These are phyloP conservation scores for Hymenoscyphus occultus DNA, from an alignment of 2,329 filamentous ascomycete species.

Conservation along the genomic window DNA sequence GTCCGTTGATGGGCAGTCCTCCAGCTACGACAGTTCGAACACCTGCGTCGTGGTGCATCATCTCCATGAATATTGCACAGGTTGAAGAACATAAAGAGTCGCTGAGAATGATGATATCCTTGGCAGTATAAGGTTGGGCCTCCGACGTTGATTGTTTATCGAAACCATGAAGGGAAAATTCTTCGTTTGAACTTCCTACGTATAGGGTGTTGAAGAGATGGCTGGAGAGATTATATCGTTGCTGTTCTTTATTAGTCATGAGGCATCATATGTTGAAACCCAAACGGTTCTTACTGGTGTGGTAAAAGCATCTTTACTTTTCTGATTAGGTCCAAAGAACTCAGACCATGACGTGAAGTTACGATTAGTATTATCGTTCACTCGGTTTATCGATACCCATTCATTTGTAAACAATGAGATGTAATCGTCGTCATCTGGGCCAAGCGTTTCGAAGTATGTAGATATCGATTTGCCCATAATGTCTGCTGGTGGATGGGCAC, in stretches of 20 bases:
- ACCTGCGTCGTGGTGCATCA: conserved; percentile 50
- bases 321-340: conserved; percentile 21
- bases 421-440: conserved; percentile 18
- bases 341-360: conserved; percentile 28
- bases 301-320: conserved; percentile 27
- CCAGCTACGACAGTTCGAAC: conserved; percentile 54
- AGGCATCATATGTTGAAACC: not conserved
- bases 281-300: conserved; percentile 18
- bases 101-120: conserved; percentile 47
- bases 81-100: conserved; percentile 59
- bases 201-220: conserved; percentile 24
- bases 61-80: conserved; percentile 55
- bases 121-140: conserved; percentile 37
- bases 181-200: conserved; percentile 20
- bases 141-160: conserved; percentile 24
- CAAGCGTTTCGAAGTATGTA: conserved; percentile 24
- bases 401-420: conserved; percentile 22
- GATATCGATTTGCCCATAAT: conserved; percentile 25
- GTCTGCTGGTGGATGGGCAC: conserved; percentile 26
- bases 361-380: conserved; percentile 23
- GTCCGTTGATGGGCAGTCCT: conserved; percentile 45
- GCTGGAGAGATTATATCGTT: conserved; percentile 28
- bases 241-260: conserved; percentile 11
- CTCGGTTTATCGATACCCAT: conserved; percentile 23
- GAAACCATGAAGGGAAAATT: conserved; percentile 33